Evolutionary conservation across 257 asterid species (phyloP), one percentile per base, ranked within the genome.

Genomic region (Paulownia fortunei): DNA sequence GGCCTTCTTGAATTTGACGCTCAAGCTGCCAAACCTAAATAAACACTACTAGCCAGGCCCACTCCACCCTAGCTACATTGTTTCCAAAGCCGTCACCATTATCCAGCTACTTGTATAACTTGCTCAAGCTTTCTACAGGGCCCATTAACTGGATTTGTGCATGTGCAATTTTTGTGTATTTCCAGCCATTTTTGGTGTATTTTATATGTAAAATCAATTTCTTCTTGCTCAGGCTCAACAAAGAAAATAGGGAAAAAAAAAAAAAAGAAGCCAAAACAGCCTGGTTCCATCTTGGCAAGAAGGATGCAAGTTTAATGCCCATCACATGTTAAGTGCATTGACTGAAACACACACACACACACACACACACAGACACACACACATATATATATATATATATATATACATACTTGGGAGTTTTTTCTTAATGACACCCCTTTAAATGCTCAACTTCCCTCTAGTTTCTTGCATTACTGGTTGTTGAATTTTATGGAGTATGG

Each of bases 241-340:
- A n/a, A n/a, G n/a, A n/a, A n/a, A n/a, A n/a, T n/a, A n/a, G n/a
- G n/a, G n/a, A n/a, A n/a, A n/a, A n/a, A 39, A 39, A 4, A 39
- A 39, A 39, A 4, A 39, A 39, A 39, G 9, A 10, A 39, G 9
- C 8, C 30, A 76, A 66, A 52, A 66, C 74, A 77, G 81, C 69
- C n/a, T 77, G 70, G 49, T 77, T 67, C 26, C 76, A 77, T 66
- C 69, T 41, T 24, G 49, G 37, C 44, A 36, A 65, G 23, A 72
- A 27, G 15, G 21, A 4, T 12, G 34, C 59, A 54, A 54, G 24
- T 76, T 76, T 19, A 66, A 76, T 66, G 36, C 13, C 8, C 21
- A 9, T 11, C 44, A 54, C 34, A 52, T 52, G 46, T 4, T 18
- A 26, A 44, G 5, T 70, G n/a, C n/a, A 19, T 7, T 9, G 19